Percentiles rank a stretch among this genome's conserved stretches.
phyloP scores from a whole-genome alignment of 1,139 yeast genomes.

The Protomyces arabidopsidicola region DNA sequence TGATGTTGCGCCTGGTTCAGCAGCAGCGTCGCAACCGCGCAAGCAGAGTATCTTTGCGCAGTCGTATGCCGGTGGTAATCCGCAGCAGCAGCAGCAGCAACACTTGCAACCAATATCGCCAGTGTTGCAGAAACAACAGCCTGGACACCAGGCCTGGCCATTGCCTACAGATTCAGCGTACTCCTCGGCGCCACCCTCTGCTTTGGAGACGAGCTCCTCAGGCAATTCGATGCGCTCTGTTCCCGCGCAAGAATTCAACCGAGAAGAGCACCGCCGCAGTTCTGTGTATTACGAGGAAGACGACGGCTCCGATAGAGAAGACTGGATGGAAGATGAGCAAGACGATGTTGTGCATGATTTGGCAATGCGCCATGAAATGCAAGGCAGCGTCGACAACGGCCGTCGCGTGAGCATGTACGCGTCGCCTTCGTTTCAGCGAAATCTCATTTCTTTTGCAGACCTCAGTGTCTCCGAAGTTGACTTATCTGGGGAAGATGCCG shows the following conservation, averaged over 20 bases:
- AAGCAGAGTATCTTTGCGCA: constrained; percentile 4
- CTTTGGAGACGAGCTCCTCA: background rate
- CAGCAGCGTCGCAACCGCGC: background rate
- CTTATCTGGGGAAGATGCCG: constrained; percentile 15
- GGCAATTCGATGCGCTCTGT: background rate
- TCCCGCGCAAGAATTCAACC: background rate
- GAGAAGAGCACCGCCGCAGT: constrained; percentile 11
- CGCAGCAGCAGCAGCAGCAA: background rate
- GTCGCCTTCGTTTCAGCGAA: constrained; percentile 16
- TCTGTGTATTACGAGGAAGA: constrained; percentile 2
- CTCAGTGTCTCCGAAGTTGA: constrained; percentile 24
- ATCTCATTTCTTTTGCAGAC: constrained; percentile 10
- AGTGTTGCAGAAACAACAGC: background rate
- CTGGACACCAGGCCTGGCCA: background rate
- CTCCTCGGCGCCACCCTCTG: background rate
- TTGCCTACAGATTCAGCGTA: background rate
- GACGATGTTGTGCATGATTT: constrained; percentile 13
- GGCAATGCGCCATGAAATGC: constrained; percentile 5
- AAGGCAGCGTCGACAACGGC: background rate
- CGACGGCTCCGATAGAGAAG: background rate
- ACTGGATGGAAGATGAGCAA: background rate
- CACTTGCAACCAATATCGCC: background rate
- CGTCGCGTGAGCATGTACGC: constrained; percentile 11
- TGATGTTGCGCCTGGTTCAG: background rate
- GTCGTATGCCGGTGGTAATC: background rate